Evolutionary conservation across 1,284 basidiomycete species (phyloP).

Genomic region (Trichosporon faecale): DNA sequence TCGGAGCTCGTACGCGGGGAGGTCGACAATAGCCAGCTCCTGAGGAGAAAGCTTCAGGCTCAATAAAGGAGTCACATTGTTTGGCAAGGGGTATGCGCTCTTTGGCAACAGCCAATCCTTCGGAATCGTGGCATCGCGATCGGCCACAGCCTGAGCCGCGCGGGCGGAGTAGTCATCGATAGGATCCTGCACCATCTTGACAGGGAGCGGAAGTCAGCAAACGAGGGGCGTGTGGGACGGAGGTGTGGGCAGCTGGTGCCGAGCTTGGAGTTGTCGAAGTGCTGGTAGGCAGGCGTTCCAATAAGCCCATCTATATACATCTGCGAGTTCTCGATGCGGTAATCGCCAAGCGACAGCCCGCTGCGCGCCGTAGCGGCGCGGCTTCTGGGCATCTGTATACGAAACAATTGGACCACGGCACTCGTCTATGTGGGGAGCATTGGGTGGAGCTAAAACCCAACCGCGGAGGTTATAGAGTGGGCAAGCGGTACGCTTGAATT

Average conservation of each 20-base stretch:
- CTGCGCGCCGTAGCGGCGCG: not conserved
- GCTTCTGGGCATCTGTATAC: not conserved
- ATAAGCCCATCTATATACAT: not conserved
- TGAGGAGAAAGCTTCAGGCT: constrained; percentile 18
- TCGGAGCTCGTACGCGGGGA: constrained; percentile 55
- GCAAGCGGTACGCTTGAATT: not conserved
- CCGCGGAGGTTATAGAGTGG: not conserved
- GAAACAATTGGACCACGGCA: not conserved
- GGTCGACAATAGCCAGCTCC: constrained; percentile 32
- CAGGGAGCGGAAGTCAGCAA: not conserved
- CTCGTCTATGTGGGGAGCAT: not conserved
- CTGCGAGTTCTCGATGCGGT: not conserved
- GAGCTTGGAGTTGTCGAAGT: not conserved
- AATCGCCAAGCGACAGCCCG: not conserved
- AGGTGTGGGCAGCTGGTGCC: not conserved
- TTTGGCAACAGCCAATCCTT: constrained; percentile 18
- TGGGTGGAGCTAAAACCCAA: not conserved
- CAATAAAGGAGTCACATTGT: constrained; percentile 12
- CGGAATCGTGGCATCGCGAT: constrained; percentile 22
- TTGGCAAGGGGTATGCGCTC: not conserved
- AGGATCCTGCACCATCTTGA: not conserved
- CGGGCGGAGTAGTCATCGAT: not conserved
- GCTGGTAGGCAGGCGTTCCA: not conserved
- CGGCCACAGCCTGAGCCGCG: not conserved
- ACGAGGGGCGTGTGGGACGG: not conserved